phyloP scores from a whole-genome alignment of 306 rosid species.

The Herpetospermum pedunculosum region DNA sequence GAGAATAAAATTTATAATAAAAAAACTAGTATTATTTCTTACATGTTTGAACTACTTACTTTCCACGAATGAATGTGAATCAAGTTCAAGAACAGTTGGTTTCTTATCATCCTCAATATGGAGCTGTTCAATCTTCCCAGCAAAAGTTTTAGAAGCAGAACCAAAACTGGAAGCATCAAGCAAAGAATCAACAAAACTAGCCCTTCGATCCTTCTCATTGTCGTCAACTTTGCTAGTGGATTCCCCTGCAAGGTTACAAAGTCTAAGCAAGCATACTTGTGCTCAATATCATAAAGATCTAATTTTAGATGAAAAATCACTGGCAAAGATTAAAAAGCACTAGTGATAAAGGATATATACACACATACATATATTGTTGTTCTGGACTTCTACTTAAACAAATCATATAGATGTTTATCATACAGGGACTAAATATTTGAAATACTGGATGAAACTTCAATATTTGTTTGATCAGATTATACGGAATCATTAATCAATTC shows the following conservation, averaged over 20 bases:
- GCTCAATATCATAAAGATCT: background rate
- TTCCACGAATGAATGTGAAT: conserved; percentile 27
- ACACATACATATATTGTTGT: background rate
- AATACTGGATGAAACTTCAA: background rate
- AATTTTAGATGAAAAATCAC: background rate
- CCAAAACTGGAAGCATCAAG: conserved; percentile 39
- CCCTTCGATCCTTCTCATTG: conserved; percentile 59
- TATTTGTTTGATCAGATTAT: background rate
- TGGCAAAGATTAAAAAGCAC: background rate
- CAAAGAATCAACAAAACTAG: conserved; percentile 73
- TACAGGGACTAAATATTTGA: background rate
- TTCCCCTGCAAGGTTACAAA: conserved; percentile 48
- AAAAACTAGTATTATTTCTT: background rate
- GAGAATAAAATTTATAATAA: background rate
- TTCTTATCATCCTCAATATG: conserved; percentile 21
- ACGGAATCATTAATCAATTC: background rate
- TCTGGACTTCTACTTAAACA: background rate
- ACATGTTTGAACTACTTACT: conserved; percentile 33
- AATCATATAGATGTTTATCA: background rate
- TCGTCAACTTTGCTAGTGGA: conserved; percentile 50
- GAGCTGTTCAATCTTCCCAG: conserved; percentile 21
- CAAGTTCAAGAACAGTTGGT: conserved; percentile 22
- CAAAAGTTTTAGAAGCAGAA: conserved; percentile 24
- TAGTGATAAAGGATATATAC: background rate
- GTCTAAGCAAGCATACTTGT: background rate